Evolutionary conservation across 257 asterid species (phyloP).

Genomic region (Rauvolfia tetraphylla): DNA sequence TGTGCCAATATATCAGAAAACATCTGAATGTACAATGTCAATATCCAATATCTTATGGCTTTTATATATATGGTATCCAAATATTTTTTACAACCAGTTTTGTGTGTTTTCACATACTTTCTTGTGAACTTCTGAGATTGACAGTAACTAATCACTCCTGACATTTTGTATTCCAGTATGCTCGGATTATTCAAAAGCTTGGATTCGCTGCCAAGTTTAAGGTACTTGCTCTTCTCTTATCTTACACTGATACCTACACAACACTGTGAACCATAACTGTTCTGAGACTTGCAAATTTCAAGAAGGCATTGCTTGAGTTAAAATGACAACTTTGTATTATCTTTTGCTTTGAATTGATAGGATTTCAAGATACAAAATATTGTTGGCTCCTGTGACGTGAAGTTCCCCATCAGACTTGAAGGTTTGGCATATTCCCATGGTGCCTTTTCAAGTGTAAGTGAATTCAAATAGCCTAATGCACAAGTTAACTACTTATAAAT

Average conservation of each 20-base stretch:
- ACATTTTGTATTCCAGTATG: slow-evolving; percentile 32
- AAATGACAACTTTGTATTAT: background rate
- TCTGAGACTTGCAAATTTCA: background rate
- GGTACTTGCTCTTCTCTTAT: slow-evolving; percentile 14
- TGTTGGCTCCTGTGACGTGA: slow-evolving; percentile 36
- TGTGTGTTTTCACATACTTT: background rate
- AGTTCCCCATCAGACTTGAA: slow-evolving; percentile 36
- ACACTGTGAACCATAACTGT: background rate
- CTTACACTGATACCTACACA: background rate
- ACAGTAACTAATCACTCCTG: background rate
- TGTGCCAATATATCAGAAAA: background rate
- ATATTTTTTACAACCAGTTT: background rate
- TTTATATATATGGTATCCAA: background rate
- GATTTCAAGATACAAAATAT: slow-evolving; percentile 42
- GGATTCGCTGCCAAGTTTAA: slow-evolving; percentile 40
- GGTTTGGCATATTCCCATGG: slow-evolving; percentile 33
- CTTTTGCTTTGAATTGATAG: slow-evolving; percentile 7
- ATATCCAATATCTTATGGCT: background rate
- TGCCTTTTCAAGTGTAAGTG: slow-evolving; percentile 37
- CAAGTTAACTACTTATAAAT: background rate
- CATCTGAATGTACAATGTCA: background rate
- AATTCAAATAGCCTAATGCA: background rate
- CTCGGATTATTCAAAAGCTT: slow-evolving; percentile 44
- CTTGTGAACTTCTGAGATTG: background rate
- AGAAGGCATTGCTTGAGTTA: background rate